Percentiles rank a stretch among this genome's conserved stretches.
phyloP scores from a whole-genome alignment of 768 basidiomycete species.

The Phanerodontia chrysosporium region DNA sequence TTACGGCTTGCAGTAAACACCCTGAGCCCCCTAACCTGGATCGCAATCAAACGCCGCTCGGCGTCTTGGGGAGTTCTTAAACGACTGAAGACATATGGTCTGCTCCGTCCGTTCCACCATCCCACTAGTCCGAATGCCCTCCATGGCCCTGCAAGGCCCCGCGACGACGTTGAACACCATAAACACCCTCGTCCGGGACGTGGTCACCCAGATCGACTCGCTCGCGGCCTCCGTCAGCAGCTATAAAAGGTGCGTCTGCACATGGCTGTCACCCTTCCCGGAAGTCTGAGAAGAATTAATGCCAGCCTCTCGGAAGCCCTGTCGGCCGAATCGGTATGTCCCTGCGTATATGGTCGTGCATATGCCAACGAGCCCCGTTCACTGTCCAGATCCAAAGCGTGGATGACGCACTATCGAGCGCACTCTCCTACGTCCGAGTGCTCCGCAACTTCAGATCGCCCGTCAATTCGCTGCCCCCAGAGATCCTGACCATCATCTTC shows the following conservation, averaged over 20 bases:
- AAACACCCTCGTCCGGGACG: background rate
- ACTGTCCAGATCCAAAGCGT: background rate
- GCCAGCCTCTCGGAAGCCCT: background rate
- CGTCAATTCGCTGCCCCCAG: slow-evolving; percentile 5
- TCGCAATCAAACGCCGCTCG: too few species aligned
- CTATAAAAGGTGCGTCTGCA: background rate
- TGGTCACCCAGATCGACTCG: background rate
- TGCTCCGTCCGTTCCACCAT: too few species aligned
- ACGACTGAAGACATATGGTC: too few species aligned
- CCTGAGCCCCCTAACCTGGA: too few species aligned
- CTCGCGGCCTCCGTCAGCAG: background rate
- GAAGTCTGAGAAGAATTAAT: background rate
- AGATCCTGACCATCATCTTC: slow-evolving; percentile 3
- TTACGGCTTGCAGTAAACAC: too few species aligned
- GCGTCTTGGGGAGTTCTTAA: too few species aligned
- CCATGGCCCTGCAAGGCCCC: background rate
- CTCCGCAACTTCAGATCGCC: background rate
- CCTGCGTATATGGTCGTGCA: background rate
- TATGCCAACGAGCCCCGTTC: background rate
- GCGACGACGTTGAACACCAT: background rate
- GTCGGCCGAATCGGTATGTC: background rate
- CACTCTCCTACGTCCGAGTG: background rate
- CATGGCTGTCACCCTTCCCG: background rate
- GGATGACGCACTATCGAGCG: background rate
- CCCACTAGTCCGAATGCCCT: background rate